A percentile compares a stretch with the other conserved stretches of the same genome.
Evolutionary conservation across 2,329 filamentous ascomycete genomes (phyloP).

Genomic region (Colletotrichum higginsianum): DNA sequence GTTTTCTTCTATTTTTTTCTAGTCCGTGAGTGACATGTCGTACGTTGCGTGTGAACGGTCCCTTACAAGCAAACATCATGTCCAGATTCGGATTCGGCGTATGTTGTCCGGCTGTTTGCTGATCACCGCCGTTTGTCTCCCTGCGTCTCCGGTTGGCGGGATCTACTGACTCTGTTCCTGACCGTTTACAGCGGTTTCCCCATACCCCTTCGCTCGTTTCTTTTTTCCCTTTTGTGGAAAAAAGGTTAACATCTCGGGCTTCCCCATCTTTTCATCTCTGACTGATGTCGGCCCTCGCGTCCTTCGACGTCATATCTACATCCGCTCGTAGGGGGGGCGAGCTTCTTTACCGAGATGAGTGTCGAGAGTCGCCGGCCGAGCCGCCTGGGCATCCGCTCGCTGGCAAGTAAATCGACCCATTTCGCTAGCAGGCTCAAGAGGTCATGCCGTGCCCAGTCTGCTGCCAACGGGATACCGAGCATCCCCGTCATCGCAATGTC

Average conservation of each 20-base stretch:
- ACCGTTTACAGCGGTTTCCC: constrained; percentile 19
- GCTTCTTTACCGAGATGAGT: constrained; percentile 26
- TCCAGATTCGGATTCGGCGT: not conserved
- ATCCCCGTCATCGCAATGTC: too few relatives aligned
- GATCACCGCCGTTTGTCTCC: constrained; percentile 21
- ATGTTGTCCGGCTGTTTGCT: not conserved
- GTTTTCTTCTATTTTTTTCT: not conserved
- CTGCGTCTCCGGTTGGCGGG: constrained; percentile 8
- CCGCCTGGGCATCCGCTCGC: constrained; percentile 14
- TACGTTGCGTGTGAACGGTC: not conserved
- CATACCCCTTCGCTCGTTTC: too few relatives aligned
- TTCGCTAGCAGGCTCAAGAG: not conserved
- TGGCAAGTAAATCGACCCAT: constrained; percentile 4
- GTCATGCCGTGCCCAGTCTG: not conserved
- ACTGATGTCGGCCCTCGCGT: too few relatives aligned
- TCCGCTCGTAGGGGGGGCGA: not conserved
- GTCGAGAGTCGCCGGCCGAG: constrained; percentile 1
- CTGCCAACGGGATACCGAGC: not conserved
- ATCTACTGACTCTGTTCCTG: not conserved
- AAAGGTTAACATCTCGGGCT: too few relatives aligned
- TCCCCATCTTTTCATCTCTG: too few relatives aligned
- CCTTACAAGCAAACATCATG: constrained; percentile 10
- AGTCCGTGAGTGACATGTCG: not conserved
- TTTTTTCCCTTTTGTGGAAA: too few relatives aligned
- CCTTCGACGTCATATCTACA: too few relatives aligned